Base-by-base conservation (phyloP, 805 yeast species). In the Candida easanensis region DNA sequence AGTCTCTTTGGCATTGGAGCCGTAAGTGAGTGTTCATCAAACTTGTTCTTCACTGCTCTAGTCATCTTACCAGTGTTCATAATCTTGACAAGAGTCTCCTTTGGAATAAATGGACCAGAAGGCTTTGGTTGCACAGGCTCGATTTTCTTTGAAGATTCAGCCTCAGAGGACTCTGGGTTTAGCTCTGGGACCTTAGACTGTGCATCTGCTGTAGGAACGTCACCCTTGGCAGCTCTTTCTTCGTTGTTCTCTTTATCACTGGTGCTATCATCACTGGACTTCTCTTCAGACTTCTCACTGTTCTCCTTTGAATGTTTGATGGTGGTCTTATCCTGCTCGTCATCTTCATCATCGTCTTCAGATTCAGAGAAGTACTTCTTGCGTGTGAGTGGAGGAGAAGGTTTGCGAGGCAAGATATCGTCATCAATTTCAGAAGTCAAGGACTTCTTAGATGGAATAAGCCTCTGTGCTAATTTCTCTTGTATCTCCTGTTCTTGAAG, bases 401-500 rank as follows among this genome's bases (percentile, higher is more conserved):
- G 8, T 11, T 38, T 39, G 30, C 20, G 19, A 5, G 33, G 18
- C 27, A 33, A 41, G 16, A 15, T 14, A 7, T 34, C 38, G 16
- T 39, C 45, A 16, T 33, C 40, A 11, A 36, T 47, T 22, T 43
- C 53, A 4, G 20, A 8, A 33, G 5, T 17, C n/a, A n/a, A n/a
- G n/a, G 31, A 28, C 20, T 45, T 51, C 45, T 55, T 54, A 1
- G 46, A 35, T 4, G 58, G 61, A 9, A 53, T 49, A 20, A 51
- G 53, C 48, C 42, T 56, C 39, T 42, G 53, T 2, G 51, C 39
- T 5, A 53, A 33, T 28, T 51, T 54, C 31, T 60, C 63, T 44
- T 52, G 54, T 36, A 51, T 54, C 42, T 56, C 71, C 58, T 47
- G 71, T 13, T 71, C 73, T 39, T 68, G 69, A 19, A 59, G 54